These are phyloP conservation scores for Ganoderma lingzhi DNA, from an alignment of 1,284 basidiomycete genomes.

Conservation along the genomic window DNA sequence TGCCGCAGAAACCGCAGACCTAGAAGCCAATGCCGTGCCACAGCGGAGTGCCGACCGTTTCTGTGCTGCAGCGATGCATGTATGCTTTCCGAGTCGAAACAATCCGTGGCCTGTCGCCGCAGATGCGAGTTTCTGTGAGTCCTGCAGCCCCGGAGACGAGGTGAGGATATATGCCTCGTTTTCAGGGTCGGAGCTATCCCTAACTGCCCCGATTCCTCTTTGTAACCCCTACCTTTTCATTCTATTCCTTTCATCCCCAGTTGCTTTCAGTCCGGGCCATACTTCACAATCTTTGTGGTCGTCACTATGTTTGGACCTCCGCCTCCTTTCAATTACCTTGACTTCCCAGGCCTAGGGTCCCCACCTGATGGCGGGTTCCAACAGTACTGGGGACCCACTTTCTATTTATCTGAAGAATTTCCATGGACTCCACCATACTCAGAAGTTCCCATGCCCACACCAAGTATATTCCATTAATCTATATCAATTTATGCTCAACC, in stretches of 20 bases:
- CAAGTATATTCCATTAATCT: background rate
- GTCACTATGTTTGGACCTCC: background rate
- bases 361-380: background rate
- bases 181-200: background rate
- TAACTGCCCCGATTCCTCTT: background rate
- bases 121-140: background rate
- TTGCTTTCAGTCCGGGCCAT: background rate
- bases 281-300: conserved; percentile 1
- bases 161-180: background rate
- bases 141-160: background rate
- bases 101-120: background rate
- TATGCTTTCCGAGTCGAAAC: background rate
- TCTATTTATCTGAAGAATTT: background rate
- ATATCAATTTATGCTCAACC: background rate
- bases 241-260: background rate
- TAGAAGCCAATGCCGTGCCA: background rate
- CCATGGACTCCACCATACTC: background rate
- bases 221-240: too few species aligned
- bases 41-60: background rate
- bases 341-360: background rate
- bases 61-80: conserved; percentile 1
- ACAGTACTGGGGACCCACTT: too few species aligned
- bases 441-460: background rate
- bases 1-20: conserved; percentile 3
- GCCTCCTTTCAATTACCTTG: background rate